Base-by-base conservation (phyloP, 2,329 filamentous ascomycete species). In the Colletotrichum neosansevieriae region DNA sequence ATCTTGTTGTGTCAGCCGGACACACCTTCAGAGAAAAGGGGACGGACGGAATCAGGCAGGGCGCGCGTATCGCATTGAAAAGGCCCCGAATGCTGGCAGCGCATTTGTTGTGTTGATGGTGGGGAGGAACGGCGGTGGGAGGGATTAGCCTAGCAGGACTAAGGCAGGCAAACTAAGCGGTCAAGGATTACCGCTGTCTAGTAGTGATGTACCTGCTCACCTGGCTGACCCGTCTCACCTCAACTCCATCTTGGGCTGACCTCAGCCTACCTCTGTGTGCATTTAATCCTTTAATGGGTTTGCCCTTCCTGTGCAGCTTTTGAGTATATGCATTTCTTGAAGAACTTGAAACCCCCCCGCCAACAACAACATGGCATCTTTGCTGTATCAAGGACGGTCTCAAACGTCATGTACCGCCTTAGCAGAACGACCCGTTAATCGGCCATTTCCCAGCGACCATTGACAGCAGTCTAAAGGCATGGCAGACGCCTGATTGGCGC, bases 21-120 rank as follows among this genome's bases (percentile, higher is more conserved):
- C 19, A 40, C 29, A 7, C 29, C 24, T 15, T 24, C 47, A 15
- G 32, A 42, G 47, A 34, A 68, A 58, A 36, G 50, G 36, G 61
- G 56, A 29, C 29, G 21, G 21, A 21, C 21, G 21, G 21, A 21
- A 0, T 21, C 21, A 29, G 24, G 24, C 24, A 29, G 24, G 56
- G 51, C 36, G 60, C 53, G 53, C 40, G 53, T 47, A 11, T 68
- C 47, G 65, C 65, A 68, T 68, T 59, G 61, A 65, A 49, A 21
- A 47, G 40, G 58, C n/a, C 17, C 53, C 59, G 42, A 49, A 63
- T 42, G 51, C 44, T 50, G 24, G 51, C 57, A 51, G 45, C 59
- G 59, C 64, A 65, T 50, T 60, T 68, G 66, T 68, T 68, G 66
- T 68, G 61, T 68, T 66, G 61, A 59, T 67, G 59, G 60, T 59